phyloP scores from a whole-genome alignment of 495 filamentous ascomycete genomes.

The Neurospora sp. region DNA sequence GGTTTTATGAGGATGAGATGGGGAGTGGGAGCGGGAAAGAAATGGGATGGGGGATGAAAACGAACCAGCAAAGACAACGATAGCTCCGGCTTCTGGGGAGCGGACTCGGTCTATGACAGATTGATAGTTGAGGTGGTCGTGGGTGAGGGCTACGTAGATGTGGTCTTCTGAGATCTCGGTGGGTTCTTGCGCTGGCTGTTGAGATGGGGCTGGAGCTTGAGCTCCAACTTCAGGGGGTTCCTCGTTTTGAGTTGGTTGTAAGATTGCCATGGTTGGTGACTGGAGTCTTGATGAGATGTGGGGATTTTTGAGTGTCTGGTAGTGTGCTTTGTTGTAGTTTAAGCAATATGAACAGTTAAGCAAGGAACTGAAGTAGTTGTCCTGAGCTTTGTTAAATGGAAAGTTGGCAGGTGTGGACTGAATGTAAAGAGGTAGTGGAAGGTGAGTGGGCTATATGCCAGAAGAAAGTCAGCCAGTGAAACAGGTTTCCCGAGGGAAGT shows the following conservation, averaged over 20 bases:
- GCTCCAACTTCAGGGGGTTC: background rate
- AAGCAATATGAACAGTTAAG: background rate
- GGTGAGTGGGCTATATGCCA: background rate
- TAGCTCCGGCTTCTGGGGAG: constrained; percentile 74
- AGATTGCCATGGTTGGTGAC: background rate
- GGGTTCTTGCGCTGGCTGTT: background rate
- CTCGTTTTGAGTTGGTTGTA: background rate
- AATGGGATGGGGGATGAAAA: background rate
- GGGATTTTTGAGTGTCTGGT: background rate
- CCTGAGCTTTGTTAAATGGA: background rate
- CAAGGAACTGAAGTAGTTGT: background rate
- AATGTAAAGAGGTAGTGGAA: background rate
- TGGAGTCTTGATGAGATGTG: background rate
- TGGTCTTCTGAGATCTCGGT: constrained; percentile 17
- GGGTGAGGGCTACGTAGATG: constrained; percentile 52
- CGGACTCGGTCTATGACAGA: constrained; percentile 55
- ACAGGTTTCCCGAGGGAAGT: background rate
- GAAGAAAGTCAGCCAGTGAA: background rate
- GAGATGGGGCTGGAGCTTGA: background rate
- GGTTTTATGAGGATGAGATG: constrained; percentile 1
- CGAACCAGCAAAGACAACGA: constrained; percentile 74
- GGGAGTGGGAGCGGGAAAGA: background rate
- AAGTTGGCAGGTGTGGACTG: background rate
- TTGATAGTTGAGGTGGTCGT: constrained; percentile 48
- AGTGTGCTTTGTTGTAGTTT: background rate